Base-by-base conservation (phyloP, 768 basidiomycete genomes). In the Kwoniella europaea region DNA sequence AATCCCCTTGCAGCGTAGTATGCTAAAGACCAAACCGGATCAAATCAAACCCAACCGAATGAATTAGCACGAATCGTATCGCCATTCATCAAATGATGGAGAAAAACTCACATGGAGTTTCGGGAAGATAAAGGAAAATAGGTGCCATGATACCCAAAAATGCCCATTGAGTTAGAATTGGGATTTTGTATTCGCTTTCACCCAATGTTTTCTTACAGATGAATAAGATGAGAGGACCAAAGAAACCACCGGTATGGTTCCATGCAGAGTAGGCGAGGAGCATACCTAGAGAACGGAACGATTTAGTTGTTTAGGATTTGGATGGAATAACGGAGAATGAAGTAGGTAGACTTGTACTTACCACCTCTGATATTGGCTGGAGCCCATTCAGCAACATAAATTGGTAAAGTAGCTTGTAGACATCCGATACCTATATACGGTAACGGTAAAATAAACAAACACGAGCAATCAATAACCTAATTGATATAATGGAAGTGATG, bases 101-200 rank as follows among this genome's bases (percentile, higher is more conserved):
- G 3, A 16, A 10, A 42, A 18, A 61, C 67, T 68, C 52, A 68
- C 63, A 59, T 27, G 74, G 74, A 9, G 75, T 70, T 66, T 76
- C 75, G 10, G 75, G 75, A 3, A 76, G 58, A 16, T 52, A 71
- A 24, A 76, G 53, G 57, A 71, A 73, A 62, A 76, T 71, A 22
- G 67, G 65, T 4, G 71, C 18, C 75, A 73, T 73, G 57, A 76
- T 52, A 35, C 72, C 75, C 41, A 76, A 29, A 59, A 71, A 71
- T 9, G 63, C 72, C 69, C 69, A 76, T 52, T 68, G 67, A 15
- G 67, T 68, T 4, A 68, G 18, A 10, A 71, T 61, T 9, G 72
- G 69, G 22, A 63, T 74, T 44, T 68, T 71, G 63, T 64, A 74
- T n/a, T 74, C 73, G 29, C 46, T 29, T 4, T 61, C 50, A 3